A percentile compares a stretch with the other conserved stretches of the same genome.
These are phyloP conservation scores for Macrolepiota fuliginosa DNA, from an alignment of 768 basidiomycete species.

Conservation along the genomic window DNA sequence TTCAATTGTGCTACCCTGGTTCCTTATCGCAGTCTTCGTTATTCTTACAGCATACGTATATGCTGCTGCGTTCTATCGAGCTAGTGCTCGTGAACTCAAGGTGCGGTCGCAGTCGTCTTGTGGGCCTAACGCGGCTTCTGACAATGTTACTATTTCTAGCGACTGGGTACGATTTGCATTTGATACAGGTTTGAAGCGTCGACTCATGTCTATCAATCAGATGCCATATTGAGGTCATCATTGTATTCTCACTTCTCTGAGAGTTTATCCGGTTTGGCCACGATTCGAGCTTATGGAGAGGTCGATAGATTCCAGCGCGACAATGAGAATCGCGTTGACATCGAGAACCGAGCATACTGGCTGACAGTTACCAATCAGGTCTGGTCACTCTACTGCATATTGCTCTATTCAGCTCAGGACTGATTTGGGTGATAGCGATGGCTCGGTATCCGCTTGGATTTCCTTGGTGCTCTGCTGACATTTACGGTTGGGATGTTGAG, in stretches of 20 bases:
- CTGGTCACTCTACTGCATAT: background rate
- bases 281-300: slow-evolving; percentile 88
- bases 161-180: slow-evolving; percentile 42
- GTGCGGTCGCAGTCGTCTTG: slow-evolving; percentile 27
- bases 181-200: background rate
- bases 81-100: slow-evolving; percentile 86
- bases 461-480: slow-evolving; percentile 68
- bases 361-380: slow-evolving; percentile 82
- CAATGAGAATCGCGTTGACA: slow-evolving; percentile 73
- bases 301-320: slow-evolving; percentile 69
- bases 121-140: background rate
- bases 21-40: slow-evolving; percentile 69
- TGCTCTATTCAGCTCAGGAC: background rate
- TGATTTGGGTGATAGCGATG: slow-evolving; percentile 50
- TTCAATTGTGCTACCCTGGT: slow-evolving; percentile 78
- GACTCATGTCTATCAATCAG: slow-evolving; percentile 28
- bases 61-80: slow-evolving; percentile 79
- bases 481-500: slow-evolving; percentile 80
- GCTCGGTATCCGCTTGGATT: slow-evolving; percentile 90
- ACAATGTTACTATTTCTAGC: slow-evolving; percentile 29
- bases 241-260: slow-evolving; percentile 94
- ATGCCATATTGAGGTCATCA: slow-evolving; percentile 82
- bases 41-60: slow-evolving; percentile 63
- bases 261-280: slow-evolving; percentile 80
- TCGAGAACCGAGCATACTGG: slow-evolving; percentile 91